phyloP scores from a whole-genome alignment of 1,284 basidiomycete species.

The Lignosus rhinocerotis region DNA sequence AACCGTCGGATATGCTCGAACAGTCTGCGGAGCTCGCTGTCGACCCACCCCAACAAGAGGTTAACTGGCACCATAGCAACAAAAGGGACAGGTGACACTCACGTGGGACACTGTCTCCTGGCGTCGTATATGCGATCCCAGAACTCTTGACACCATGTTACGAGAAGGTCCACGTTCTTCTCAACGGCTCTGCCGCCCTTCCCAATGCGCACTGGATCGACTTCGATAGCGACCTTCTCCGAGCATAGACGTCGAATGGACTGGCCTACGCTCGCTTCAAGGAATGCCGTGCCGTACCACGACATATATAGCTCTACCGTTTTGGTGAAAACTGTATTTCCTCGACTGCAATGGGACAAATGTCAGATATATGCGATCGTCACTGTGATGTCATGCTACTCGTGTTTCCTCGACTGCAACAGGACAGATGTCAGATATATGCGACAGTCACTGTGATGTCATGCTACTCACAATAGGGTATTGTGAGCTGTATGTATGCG shows the following conservation, averaged over 20 bases:
- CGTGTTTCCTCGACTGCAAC: constrained; percentile 66
- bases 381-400: constrained; percentile 24
- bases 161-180: constrained; percentile 67
- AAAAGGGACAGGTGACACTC: constrained; percentile 31
- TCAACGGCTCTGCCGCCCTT: constrained; percentile 63
- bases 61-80: not conserved
- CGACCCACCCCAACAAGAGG: not conserved
- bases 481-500: constrained; percentile 31
- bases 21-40: constrained; percentile 72
- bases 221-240: constrained; percentile 76
- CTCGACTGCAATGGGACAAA: constrained; percentile 43
- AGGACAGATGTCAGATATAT: not conserved
- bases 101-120: constrained; percentile 74
- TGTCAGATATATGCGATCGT: not conserved
- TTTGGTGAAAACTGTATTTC: constrained; percentile 80
- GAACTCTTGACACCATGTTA: constrained; percentile 74
- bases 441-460: no score
- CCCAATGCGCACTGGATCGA: constrained; percentile 67
- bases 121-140: constrained; percentile 79
- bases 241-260: constrained; percentile 66
- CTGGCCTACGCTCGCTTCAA: constrained; percentile 74
- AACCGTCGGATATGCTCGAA: constrained; percentile 72
- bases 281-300: constrained; percentile 72
- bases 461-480: constrained; percentile 52
- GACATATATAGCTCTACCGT: constrained; percentile 77